Base-by-base conservation (phyloP, 2,329 filamentous ascomycete species). In the Fusarium abutilonis region DNA sequence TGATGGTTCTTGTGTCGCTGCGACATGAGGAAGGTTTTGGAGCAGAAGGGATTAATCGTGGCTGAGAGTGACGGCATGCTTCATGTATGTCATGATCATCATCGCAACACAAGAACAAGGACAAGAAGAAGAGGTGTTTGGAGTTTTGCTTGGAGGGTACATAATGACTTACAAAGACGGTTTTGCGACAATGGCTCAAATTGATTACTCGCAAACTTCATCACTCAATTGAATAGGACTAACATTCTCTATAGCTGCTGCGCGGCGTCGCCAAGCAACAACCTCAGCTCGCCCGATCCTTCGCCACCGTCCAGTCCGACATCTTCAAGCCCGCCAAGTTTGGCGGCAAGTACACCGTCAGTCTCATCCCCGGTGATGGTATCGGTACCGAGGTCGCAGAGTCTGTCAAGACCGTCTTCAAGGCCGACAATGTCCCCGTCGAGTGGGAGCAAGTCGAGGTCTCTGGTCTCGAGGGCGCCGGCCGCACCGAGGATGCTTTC, bases 261-360 rank as follows among this genome's bases (percentile, higher is more conserved):
- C 80, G 82, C 75, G 75, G 81, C 74, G 77, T 80, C 64, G 80
- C 81, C 67, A 77, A 71, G 72, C 77, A 77, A 67, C 80, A 76
- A 70, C 78, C 79, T 68, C 77, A 78, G 69, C 73, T 76, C 67
- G 76, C 80, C 58, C 83, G 84, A 76, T 80, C 81, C 72, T 89
- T 93, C 77, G 92, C 92, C 72, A 96, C 92, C 66, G 84, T 97
- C 72, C 88, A 93, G 80, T 90, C 90, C 77, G 95, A 98, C 80
- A 94, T 98, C 81, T 97, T 98, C 87, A 97, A 97, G 87, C 93
- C 93, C 72, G 93, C 94, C 83, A 95, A 98, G 86, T 98, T 93
- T 79, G 95, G 95, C 78, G 92, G 94, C 83, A 99, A 98, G 84
- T 99, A 98, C 86, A 99, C 95, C 34, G 94, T 97, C 72, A 97